Base-by-base conservation (phyloP, 371 early-diverging fungal species). In the Batkoa obscura region DNA sequence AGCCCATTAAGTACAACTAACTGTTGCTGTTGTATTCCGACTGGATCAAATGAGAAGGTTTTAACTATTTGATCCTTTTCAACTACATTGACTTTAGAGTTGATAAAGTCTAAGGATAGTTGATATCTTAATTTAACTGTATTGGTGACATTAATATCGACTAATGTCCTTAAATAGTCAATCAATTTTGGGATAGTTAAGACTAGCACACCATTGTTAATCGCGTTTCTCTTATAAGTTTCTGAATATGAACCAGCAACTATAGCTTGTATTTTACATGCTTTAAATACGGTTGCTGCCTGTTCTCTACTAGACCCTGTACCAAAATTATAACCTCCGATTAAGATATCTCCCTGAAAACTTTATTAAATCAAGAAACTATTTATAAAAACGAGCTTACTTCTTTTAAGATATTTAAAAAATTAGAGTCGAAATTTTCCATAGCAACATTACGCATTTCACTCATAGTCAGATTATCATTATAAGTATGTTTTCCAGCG, bases 291-390 rank as follows among this genome's bases (percentile, higher is more conserved):
- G 0, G 96, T 95, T 2, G 96, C 94, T 0, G 96, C 96, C 67
- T 95, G 94, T 67, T 95, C 94, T 60, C 96, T 83, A 57, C 88
- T 88, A 13, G 93, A 92, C 4, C 95, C 95, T 4, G 90, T 86
- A 37, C 95, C 95, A 72, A 95, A 95, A 74, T 92, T 95, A 69
- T 79, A 86, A 1, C 95, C 95, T 9, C 81, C 79, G 12, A 93
- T 84, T 31, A 94, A 70, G 10, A 94, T 75, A 64, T 92, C 91
- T 13, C 76, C 75, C 70, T 43, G 32, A 8, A 32, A 23, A n/a
- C n/a, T n/a, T n/a, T n/a, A n/a, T n/a, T n/a, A n/a, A n/a, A n/a
- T n/a, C n/a, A n/a, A n/a, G n/a, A n/a, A n/a, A n/a, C n/a, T n/a
- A n/a, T n/a, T n/a, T n/a, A n/a, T n/a, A n/a, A n/a, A n/a, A n/a